phyloP scores from a whole-genome alignment of 2,329 filamentous ascomycete species.

The Clonostachys byssicola region DNA sequence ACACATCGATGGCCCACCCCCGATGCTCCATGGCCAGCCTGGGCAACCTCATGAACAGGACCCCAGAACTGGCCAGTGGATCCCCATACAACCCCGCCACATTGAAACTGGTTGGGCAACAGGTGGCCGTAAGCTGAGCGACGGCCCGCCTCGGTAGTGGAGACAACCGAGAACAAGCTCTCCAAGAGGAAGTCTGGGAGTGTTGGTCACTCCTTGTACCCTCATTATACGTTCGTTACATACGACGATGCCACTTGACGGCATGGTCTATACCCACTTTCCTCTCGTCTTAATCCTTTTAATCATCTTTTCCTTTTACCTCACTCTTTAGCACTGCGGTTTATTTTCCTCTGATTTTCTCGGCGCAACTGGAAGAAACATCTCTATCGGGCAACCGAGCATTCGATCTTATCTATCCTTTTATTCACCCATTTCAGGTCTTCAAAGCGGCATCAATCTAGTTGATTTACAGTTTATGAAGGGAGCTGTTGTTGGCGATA shows the following conservation, averaged over 20 bases:
- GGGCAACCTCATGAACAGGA: constrained; percentile 26
- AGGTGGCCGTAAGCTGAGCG: constrained; percentile 12
- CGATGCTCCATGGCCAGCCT: constrained; percentile 6
- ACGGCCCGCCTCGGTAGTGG: constrained; percentile 8
- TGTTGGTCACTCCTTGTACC: background rate
- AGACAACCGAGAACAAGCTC: background rate
- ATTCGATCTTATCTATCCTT: background rate
- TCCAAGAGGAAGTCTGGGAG: background rate
- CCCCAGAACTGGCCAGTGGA: constrained; percentile 27
- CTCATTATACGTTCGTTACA: background rate
- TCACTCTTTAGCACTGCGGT: background rate
- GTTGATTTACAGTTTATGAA: too few relatives aligned
- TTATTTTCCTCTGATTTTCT: background rate
- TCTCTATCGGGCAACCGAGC: constrained; percentile 1
- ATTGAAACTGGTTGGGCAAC: constrained; percentile 31
- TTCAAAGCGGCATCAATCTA: too few relatives aligned
- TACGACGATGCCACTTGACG: background rate
- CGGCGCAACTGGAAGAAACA: background rate
- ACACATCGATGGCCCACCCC: constrained; percentile 29
- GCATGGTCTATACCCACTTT: background rate
- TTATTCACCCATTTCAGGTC: background rate
- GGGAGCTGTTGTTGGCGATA: too few relatives aligned
- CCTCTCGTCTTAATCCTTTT: background rate
- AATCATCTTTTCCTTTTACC: background rate
- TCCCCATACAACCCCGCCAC: constrained; percentile 19